Evolutionary conservation across 495 filamentous ascomycete species (phyloP), one percentile per base, ranked within the genome.

Genomic region (Aspergillus saccharolyticus): DNA sequence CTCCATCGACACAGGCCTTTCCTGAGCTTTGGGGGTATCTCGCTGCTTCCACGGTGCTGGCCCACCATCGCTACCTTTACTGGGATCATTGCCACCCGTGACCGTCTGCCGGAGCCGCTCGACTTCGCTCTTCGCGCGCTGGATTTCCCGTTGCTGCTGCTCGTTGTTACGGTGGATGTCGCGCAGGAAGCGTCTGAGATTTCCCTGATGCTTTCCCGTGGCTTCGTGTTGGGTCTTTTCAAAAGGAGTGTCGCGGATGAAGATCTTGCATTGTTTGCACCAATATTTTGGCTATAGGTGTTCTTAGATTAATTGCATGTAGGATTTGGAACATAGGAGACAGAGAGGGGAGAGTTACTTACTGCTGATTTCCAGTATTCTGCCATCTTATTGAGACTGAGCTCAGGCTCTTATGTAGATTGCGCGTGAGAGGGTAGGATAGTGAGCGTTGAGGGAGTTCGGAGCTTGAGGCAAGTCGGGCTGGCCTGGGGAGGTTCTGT

Each of bases 281-380:
- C 91, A 97, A 77, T 92, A 90, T 70, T 85, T 91, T 12, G 91
- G 90, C 78, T 89, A 6, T 12, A 12, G 25, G 25, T n/a, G n/a
- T n/a, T n/a, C 25, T 4, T 4, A 28, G 25, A 28, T 28, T 28
- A 28, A 9, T 28, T 28, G 9, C n/a, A n/a, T n/a, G 25, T 28
- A 39, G 33, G 33, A 2, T 48, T 46, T 43, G 39, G 42, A 22
- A 22, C 17, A 7, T 14, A 28, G 3, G 28, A 19, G 25, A 52
- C 30, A 39, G 15, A 42, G 39, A 2, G 25, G 25, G 25, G 3
- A 0, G 39, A 30, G 3, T 50, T 25, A 6, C 81, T 67, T 68
- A 84, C 84, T n/a, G 91, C 94, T 20, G 94, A 97, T 74, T 97
- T 97, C 94, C 94, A 98, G 73, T 96, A 93, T 83, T 97, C 95